Evolutionary conservation across 23 red algal species (phyloP).

Genomic region (Gracilaria vermiculophylla): DNA sequence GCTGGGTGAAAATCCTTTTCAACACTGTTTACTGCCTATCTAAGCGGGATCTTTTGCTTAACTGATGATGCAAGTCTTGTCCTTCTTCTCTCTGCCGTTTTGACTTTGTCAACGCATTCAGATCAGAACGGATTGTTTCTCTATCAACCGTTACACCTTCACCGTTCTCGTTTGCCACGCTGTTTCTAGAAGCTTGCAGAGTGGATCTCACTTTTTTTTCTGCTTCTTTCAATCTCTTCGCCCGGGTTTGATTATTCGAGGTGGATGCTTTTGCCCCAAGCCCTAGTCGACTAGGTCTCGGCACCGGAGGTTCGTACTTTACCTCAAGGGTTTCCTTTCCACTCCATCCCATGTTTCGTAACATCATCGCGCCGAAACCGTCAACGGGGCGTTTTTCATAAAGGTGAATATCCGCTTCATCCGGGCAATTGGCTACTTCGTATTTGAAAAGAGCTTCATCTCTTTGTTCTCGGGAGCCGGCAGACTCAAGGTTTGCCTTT

Average conservation of each 20-base stretch:
- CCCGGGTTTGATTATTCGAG: not conserved
- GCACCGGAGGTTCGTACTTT: not conserved
- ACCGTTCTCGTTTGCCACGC: not conserved
- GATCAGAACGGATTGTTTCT: not conserved
- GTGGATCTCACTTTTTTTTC: not conserved
- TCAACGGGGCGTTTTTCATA: constrained; percentile 48
- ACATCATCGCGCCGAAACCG: constrained; percentile 61
- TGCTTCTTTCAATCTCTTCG: not conserved
- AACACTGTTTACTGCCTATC: not conserved
- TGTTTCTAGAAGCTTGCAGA: not conserved
- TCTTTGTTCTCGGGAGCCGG: not conserved
- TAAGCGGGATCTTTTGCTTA: not conserved
- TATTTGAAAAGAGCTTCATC: constrained; percentile 49
- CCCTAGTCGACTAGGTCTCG: constrained; percentile 31
- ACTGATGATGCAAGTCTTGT: not conserved
- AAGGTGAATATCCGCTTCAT: not conserved
- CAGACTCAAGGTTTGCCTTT: not conserved
- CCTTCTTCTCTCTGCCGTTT: not conserved
- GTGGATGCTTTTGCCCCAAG: constrained; percentile 33
- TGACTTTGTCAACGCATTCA: not conserved
- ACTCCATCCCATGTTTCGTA: constrained; percentile 62
- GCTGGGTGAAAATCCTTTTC: not conserved
- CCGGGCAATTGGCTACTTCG: constrained; percentile 37
- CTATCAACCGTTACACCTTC: not conserved
- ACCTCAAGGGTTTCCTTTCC: not conserved